These are phyloP conservation scores for Cladobotryum mycophilum DNA, from an alignment of 2,329 filamentous ascomycete species.

Conservation along the genomic window DNA sequence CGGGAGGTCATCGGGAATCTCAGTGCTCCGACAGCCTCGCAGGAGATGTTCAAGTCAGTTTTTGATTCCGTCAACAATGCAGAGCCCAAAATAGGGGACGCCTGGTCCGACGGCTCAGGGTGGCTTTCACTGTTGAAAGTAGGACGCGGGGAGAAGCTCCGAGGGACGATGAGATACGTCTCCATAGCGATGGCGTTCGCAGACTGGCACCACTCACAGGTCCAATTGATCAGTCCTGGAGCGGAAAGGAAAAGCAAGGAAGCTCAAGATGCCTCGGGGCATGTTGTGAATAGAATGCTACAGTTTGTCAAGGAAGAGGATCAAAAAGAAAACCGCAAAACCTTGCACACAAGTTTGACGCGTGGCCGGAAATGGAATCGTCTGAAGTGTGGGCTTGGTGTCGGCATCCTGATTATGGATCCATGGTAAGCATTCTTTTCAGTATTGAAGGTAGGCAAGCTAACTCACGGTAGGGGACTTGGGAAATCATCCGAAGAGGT, in stretches of 20 bases:
- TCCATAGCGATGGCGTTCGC: conserved; percentile 2
- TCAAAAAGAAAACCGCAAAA: conserved; percentile 2
- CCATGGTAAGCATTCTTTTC: conserved; percentile 5
- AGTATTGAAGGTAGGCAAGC: not conserved
- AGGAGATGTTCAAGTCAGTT: too few relatives aligned
- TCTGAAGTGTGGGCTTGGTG: conserved; percentile 3
- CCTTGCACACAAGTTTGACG: not conserved
- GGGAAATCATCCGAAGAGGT: conserved; percentile 5
- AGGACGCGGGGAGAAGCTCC: not conserved
- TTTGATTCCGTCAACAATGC: too few relatives aligned
- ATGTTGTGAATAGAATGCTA: conserved; percentile 1
- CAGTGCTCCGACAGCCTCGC: too few relatives aligned
- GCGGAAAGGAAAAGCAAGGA: not conserved
- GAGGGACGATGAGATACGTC: not conserved
- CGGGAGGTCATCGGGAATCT: too few relatives aligned
- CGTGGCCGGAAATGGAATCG: conserved; percentile 8
- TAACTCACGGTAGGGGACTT: conserved; percentile 3
- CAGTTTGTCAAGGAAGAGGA: not conserved
- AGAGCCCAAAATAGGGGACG: too few relatives aligned
- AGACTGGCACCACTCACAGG: conserved; percentile 2
- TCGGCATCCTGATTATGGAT: conserved; percentile 7
- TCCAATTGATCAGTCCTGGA: not conserved
- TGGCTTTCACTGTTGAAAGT: not conserved
- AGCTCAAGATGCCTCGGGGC: not conserved
- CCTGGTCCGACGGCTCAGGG: not conserved